A percentile compares a stretch with the other conserved stretches of the same genome.
phyloP scores from a whole-genome alignment of 768 basidiomycete species.

The Auricularia auricula-judae region DNA sequence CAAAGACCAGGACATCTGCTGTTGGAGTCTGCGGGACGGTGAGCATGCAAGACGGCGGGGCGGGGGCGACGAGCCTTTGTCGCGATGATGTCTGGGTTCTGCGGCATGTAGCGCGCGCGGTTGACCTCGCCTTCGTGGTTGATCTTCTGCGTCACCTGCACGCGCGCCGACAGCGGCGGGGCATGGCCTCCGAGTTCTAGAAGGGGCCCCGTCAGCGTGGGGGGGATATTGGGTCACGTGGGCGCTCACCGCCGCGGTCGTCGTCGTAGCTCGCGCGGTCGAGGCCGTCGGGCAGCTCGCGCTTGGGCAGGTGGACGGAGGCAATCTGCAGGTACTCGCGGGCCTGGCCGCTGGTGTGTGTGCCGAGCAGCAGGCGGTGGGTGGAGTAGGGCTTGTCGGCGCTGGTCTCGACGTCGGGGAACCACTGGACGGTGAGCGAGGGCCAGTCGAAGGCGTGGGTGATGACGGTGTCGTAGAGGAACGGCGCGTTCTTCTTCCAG shows the following conservation, averaged over 20 bases:
- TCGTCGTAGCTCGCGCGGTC: conserved; percentile 79
- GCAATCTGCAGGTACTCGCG: conserved; percentile 96
- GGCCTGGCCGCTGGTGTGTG: conserved; percentile 91
- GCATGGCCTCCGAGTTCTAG: conserved; percentile 85
- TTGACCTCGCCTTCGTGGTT: conserved; percentile 96
- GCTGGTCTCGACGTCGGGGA: conserved; percentile 91
- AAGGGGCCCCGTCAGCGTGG: neutral
- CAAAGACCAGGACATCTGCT: conserved; percentile 91
- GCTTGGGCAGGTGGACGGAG: conserved; percentile 85
- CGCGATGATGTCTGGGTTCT: conserved; percentile 93
- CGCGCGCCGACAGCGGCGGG: conserved; percentile 71
- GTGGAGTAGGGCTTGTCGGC: conserved; percentile 88
- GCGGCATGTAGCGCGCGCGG: conserved; percentile 96
- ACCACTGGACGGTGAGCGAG: conserved; percentile 95
- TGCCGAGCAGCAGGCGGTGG: conserved; percentile 90
- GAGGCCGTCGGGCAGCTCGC: conserved; percentile 55
- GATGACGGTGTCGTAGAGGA: conserved; percentile 94
- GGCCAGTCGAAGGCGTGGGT: conserved; percentile 99
- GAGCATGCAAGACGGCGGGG: neutral
- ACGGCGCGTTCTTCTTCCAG: conserved; percentile 96
- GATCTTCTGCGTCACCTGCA: conserved; percentile 87
- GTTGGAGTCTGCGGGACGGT: conserved; percentile 37
- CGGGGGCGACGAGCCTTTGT: conserved; percentile 45
- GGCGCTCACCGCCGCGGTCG: conserved; percentile 52
- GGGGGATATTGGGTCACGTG: neutral